Conservation (phyloP, 2,329 filamentous ascomycete genomes). For the Alternaria sp. region DNA sequence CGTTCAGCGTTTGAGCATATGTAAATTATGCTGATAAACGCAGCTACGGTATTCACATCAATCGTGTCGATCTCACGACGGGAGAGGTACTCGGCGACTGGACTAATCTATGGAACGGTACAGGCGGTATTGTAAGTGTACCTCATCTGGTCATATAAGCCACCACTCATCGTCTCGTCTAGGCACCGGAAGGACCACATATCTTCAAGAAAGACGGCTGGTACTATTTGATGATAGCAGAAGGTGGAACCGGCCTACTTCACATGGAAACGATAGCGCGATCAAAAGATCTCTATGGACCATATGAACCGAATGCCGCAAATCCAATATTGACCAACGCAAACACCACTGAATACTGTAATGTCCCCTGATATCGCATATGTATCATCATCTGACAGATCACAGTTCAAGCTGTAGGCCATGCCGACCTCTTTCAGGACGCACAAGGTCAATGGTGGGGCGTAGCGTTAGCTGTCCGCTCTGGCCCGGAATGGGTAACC, state of each 20-base stretch:
- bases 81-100: slow-evolving; percentile 32
- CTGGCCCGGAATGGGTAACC: slow-evolving; percentile 12
- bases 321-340: slow-evolving; percentile 54
- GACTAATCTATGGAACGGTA: slow-evolving; percentile 50
- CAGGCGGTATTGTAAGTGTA: slow-evolving; percentile 30
- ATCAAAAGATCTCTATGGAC: slow-evolving; percentile 47
- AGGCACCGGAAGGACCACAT: slow-evolving; percentile 46
- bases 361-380: background rate
- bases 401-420: slow-evolving; percentile 35
- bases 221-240: slow-evolving; percentile 49
- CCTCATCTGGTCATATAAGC: background rate
- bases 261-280: slow-evolving; percentile 52
- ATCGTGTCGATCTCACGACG: slow-evolving; percentile 44
- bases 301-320: slow-evolving; percentile 45
- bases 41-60: slow-evolving; percentile 39
- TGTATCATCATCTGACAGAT: background rate
- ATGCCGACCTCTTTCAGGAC: slow-evolving; percentile 43
- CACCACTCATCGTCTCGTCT: background rate
- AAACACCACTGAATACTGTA: slow-evolving; percentile 50
- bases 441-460: slow-evolving; percentile 34
- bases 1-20: background rate
- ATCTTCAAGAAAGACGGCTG: slow-evolving; percentile 49
- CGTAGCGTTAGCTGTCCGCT: slow-evolving; percentile 30
- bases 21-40: background rate
- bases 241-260: slow-evolving; percentile 46